These are phyloP conservation scores for Vicia sativa DNA, from an alignment of 306 rosid genomes.

Conservation along the genomic window DNA sequence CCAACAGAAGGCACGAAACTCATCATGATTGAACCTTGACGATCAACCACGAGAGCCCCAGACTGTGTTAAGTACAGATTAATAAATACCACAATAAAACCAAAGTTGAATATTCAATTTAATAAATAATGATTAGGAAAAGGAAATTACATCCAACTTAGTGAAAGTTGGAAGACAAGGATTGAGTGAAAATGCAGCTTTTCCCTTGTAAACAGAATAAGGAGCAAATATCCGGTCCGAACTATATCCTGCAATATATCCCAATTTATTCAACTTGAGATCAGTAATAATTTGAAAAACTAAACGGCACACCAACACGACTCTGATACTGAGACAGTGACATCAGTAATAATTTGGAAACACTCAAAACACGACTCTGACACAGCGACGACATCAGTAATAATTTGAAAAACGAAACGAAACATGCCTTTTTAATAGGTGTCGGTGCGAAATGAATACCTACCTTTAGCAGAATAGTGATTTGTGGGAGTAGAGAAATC, in stretches of 20 bases:
- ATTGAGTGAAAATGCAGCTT: conserved; percentile 76
- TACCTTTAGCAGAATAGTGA: conserved; percentile 62
- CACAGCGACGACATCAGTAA: no score
- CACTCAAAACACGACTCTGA: no score
- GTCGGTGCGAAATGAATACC: conserved; percentile 57
- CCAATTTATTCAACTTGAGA: no score
- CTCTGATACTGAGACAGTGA: no score
- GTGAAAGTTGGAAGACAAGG: conserved; percentile 88
- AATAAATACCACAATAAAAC: conserved; percentile 2
- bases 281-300: no score
- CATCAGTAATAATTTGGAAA: no score
- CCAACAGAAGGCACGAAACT: conserved; percentile 52
- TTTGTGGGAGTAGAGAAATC: conserved; percentile 46
- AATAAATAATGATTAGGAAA: conserved; percentile 17
- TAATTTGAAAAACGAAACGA: no score
- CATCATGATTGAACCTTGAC: conserved; percentile 59
- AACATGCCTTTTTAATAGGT: no score
- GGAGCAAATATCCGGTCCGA: conserved; percentile 61
- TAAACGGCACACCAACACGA: no score
- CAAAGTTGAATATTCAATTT: background rate
- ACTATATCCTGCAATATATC: conserved; percentile 39
- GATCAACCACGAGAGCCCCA: conserved; percentile 61
- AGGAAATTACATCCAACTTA: conserved; percentile 56
- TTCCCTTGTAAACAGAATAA: conserved; percentile 79
- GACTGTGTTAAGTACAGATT: conserved; percentile 41